Conservation (phyloP, 768 basidiomycete species). For the Tephrocybe rancida region DNA sequence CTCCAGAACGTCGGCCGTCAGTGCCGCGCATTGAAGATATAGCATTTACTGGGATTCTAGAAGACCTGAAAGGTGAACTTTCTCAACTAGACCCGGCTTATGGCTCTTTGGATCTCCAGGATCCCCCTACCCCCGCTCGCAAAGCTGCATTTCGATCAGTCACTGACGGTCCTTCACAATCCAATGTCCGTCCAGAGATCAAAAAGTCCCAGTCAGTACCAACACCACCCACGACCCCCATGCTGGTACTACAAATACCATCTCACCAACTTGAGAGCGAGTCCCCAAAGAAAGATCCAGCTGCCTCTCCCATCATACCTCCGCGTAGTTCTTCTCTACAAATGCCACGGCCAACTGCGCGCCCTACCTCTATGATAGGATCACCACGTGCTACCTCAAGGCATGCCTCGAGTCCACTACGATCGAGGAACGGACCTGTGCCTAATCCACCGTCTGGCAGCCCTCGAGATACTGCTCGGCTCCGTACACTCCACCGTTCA, state of each 20-base stretch:
- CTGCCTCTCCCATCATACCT: slow-evolving; percentile 40
- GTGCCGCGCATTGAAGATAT: slow-evolving; percentile 34
- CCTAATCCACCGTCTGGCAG: slow-evolving; percentile 25
- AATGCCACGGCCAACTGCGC: slow-evolving; percentile 31
- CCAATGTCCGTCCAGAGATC: slow-evolving; percentile 22
- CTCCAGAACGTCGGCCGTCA: slow-evolving; percentile 22
- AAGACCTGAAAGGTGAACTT: slow-evolving; percentile 74
- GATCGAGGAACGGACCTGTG: slow-evolving; percentile 42
- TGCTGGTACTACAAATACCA: slow-evolving; percentile 31
- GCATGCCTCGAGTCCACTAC: slow-evolving; percentile 44
- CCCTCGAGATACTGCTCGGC: slow-evolving; percentile 36
- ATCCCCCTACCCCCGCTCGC: slow-evolving; percentile 63
- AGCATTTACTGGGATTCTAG: slow-evolving; percentile 63
- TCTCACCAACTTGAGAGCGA: slow-evolving; percentile 23
- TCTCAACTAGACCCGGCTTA: slow-evolving; percentile 62
- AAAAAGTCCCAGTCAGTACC: slow-evolving; percentile 17
- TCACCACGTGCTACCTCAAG: slow-evolving; percentile 37
- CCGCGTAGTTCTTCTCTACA: slow-evolving; percentile 55
- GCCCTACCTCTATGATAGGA: slow-evolving; percentile 22
- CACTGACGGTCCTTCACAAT: slow-evolving; percentile 29
- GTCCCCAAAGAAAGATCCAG: slow-evolving; percentile 20
- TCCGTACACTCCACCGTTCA: slow-evolving; percentile 70
- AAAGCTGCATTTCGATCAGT: slow-evolving; percentile 39
- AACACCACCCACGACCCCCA: slow-evolving; percentile 24
- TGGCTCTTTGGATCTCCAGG: slow-evolving; percentile 60